Evolutionary conservation across 352 stramenopile species (phyloP), one percentile per base, ranked within the genome.

Genomic region (Pythium myriotylum): DNA sequence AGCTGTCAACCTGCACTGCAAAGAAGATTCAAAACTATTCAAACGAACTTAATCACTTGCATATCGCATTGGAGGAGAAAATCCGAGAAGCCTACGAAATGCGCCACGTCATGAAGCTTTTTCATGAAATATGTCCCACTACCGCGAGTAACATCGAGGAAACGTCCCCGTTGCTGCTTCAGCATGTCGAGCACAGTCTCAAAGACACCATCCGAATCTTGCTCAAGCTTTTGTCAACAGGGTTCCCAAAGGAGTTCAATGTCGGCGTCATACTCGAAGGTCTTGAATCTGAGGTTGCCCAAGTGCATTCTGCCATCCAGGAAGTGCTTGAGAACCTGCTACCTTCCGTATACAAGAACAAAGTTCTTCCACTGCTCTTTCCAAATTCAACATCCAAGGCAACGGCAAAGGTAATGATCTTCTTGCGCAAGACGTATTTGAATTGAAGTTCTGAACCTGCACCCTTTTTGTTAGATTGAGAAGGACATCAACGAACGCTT

Each of bases 271-370:
- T 95, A 58, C 48, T 95, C 4, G 84, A 95, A 70, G 84, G 84
- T 0, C 50, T 95, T 5, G 69, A 87, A 41, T 92, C 86, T 1
- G 79, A 95, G 62, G 60, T 83, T 2, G 59, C 61, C 0, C 77
- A 95, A 81, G 84, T 92, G 4, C 79, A 91, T 47, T 86, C 81
- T 10, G 86, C 86, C 1, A 91, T 95, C 23, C 83, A 92, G 72
- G 86, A 95, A 51, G 86, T 95, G 6, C 70, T 95, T 12, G 86
- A 95, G 46, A 95, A 84, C 46, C 47, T 95, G 29, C 69, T 95
- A 23, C 84, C 81, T 12, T 88, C 81, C 2, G 62, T 69, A 2
- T 89, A 91, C 65, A 92, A 92, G 62, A 79, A 75, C 12, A 61
- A 89, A 12, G 76, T 95, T 2, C 42, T 93, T 4, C 81, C 84